Evolutionary conservation across 179 eudicot species (phyloP).

Genomic region (Gypsophila paniculata): DNA sequence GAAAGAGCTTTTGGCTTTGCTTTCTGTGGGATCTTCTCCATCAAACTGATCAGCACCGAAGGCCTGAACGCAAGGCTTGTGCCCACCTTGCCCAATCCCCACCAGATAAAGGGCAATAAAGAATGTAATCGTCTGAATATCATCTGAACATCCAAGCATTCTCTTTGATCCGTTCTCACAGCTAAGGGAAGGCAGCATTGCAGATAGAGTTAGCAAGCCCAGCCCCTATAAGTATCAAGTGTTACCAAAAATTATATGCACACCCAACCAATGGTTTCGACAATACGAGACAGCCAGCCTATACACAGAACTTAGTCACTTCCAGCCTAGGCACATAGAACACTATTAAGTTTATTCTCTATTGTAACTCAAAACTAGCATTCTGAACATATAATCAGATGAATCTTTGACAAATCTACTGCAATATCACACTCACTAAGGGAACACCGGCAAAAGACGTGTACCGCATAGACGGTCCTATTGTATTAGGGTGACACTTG

Average conservation of each 20-base stretch:
- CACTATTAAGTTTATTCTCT: neutral
- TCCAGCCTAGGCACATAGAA: no score
- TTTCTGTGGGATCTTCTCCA: slow-evolving; percentile 39
- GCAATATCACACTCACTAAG: neutral
- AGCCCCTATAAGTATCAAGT: slow-evolving; percentile 41
- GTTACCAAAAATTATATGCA: neutral
- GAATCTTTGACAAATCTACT: no score
- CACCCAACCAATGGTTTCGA: no score
- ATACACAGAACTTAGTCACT: neutral
- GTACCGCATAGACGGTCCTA: neutral
- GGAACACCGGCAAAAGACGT: neutral
- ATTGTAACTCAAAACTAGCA: neutral
- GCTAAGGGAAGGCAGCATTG: slow-evolving; percentile 35
- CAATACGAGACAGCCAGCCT: neutral
- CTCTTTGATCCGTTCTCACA: slow-evolving; percentile 15
- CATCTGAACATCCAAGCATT: slow-evolving; percentile 28
- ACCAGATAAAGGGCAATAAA: slow-evolving; percentile 31
- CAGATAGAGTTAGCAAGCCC: slow-evolving; percentile 55
- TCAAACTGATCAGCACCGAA: slow-evolving; percentile 89
- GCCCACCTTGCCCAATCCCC: slow-evolving; percentile 64
- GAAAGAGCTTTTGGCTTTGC: slow-evolving; percentile 61
- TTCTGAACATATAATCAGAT: no score
- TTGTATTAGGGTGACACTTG: neutral
- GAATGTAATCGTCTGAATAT: slow-evolving; percentile 31
- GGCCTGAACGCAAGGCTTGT: slow-evolving; percentile 72